phyloP scores from a whole-genome alignment of 306 rosid genomes.

The Delonix regia region DNA sequence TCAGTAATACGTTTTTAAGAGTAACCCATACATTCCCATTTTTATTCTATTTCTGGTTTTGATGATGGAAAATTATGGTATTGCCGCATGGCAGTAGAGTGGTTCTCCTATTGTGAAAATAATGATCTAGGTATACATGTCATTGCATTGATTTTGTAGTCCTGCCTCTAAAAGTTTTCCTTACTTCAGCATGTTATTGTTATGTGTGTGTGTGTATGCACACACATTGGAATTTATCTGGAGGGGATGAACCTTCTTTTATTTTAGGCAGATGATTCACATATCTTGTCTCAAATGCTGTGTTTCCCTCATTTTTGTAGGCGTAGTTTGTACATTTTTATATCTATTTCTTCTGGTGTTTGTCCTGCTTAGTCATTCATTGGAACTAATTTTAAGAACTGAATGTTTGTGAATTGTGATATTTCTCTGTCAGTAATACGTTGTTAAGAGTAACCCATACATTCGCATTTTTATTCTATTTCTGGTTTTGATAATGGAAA shows the following conservation, averaged over 20 bases:
- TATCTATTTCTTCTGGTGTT: neutral
- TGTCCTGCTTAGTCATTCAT: neutral
- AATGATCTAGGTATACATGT: conserved; percentile 81
- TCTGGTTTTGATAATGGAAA: neutral
- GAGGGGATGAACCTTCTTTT: too few species aligned
- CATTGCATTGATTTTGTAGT: neutral
- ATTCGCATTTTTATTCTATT: neutral
- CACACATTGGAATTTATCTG: neutral
- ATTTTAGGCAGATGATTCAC: neutral
- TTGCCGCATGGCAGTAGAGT: neutral
- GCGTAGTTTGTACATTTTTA: neutral
- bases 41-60: neutral
- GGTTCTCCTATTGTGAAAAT: too few species aligned
- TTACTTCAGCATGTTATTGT: conserved; percentile 13
- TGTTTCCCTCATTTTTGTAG: neutral
- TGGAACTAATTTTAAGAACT: neutral
- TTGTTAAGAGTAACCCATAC: neutral
- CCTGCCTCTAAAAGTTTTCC: conserved; percentile 9
- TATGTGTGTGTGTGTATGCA: too few species aligned
- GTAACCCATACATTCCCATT: neutral
- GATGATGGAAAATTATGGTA: neutral
- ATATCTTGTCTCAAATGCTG: neutral
- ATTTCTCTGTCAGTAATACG: neutral
- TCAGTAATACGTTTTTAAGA: neutral
- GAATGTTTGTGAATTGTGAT: neutral